Evolutionary conservation across 1,139 yeast species (phyloP).

Genomic region (Candida labiduridarum): DNA sequence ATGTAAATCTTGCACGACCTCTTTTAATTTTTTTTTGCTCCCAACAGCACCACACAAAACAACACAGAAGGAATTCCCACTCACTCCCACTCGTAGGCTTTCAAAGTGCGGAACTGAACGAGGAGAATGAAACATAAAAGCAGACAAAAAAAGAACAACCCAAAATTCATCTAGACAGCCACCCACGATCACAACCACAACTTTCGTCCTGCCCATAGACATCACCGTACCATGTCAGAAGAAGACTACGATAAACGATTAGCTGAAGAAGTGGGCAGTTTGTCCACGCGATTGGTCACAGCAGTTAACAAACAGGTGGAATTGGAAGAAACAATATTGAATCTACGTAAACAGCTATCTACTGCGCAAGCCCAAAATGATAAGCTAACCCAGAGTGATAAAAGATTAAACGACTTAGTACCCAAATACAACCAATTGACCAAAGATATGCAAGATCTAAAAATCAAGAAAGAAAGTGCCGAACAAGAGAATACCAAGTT

Average conservation of each 20-base stretch:
- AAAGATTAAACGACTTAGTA: slow-evolving; percentile 32
- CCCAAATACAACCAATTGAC: slow-evolving; percentile 34
- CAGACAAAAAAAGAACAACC: background rate
- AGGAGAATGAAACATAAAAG: too few relatives aligned
- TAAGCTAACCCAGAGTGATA: slow-evolving; percentile 20
- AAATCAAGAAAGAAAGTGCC: slow-evolving; percentile 38
- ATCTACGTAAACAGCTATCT: slow-evolving; percentile 34
- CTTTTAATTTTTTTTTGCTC: background rate
- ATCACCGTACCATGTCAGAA: background rate
- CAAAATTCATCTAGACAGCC: background rate
- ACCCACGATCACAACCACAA: background rate
- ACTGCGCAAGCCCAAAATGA: slow-evolving; percentile 25
- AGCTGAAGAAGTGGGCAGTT: slow-evolving; percentile 55
- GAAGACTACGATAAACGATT: slow-evolving; percentile 36
- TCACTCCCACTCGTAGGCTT: too few relatives aligned
- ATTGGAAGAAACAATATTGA: slow-evolving; percentile 46
- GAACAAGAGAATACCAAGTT: slow-evolving; percentile 61
- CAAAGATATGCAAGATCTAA: slow-evolving; percentile 37
- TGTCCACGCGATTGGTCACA: slow-evolving; percentile 62
- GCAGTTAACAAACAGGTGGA: slow-evolving; percentile 61
- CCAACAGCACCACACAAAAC: background rate
- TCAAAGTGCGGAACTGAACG: background rate
- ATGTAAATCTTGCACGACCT: background rate
- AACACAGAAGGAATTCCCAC: background rate
- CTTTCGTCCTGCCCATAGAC: background rate